These are phyloP conservation scores for Plasmodium gallinaceum DNA, from an alignment of 169 alveolate species.

Conservation along the genomic window DNA sequence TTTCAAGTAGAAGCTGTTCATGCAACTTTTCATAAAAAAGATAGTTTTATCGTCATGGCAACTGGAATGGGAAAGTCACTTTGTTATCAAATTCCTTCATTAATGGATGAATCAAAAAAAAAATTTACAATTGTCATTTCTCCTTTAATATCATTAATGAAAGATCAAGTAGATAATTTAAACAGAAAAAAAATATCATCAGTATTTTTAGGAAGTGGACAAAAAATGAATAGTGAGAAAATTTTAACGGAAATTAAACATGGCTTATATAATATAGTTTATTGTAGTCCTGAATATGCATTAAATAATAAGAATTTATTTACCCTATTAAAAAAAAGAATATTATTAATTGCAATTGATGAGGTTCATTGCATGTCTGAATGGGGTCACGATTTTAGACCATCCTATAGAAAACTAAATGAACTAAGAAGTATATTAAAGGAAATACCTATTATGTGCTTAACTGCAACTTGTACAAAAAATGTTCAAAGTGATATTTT, in stretches of 20 bases:
- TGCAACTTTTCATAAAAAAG: conserved; percentile 92
- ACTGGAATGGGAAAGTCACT: conserved; percentile 98
- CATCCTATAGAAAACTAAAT: conserved; percentile 93
- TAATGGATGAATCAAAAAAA: conserved; percentile 80
- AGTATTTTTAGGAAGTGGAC: conserved; percentile 79
- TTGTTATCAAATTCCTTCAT: conserved; percentile 95
- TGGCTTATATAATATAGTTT: conserved; percentile 35
- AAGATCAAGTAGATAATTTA: conserved; percentile 93
- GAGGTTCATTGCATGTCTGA: conserved; percentile 99
- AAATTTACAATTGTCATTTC: conserved; percentile 94
- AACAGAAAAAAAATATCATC: conserved; percentile 83
- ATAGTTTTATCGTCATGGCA: conserved; percentile 97
- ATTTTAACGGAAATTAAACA: conserved; percentile 29
- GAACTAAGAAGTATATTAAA: conserved; percentile 91
- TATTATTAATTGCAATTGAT: conserved; percentile 97
- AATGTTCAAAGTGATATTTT: conserved; percentile 85
- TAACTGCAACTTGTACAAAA: conserved; percentile 99
- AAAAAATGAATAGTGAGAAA: conserved; percentile 69
- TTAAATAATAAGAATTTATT: conserved; percentile 42
- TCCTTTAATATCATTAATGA: conserved; percentile 94
- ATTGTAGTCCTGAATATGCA: conserved; percentile 75
- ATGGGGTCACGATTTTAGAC: conserved; percentile 99
- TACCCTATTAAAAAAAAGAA: conserved; percentile 78
- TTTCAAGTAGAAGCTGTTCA: conserved; percentile 94
- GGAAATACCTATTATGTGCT: conserved; percentile 95